A percentile compares a stretch with the other conserved stretches of the same genome.
Conservation (phyloP, 1,139 yeast species). For the Saccharomycopsis hybrid region DNA sequence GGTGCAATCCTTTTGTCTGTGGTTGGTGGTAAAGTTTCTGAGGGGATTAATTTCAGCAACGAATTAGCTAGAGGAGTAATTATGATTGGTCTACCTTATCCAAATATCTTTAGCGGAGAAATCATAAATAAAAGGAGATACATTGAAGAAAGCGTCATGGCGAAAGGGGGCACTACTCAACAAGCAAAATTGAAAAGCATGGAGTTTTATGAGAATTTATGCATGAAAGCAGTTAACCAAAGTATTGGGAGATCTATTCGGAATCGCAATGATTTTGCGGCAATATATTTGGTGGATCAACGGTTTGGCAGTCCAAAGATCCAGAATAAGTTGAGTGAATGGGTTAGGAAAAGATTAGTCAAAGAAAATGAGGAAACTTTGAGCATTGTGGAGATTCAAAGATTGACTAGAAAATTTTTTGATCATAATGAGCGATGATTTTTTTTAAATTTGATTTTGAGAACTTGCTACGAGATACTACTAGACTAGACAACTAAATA, state of each 20-base stretch:
- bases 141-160: conserved; percentile 42
- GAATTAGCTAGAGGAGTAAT: conserved; percentile 80
- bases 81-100: conserved; percentile 87
- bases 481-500: too few relatives aligned
- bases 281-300: conserved; percentile 63
- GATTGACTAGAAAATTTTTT: too few relatives aligned
- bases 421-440: too few relatives aligned
- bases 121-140: conserved; percentile 65
- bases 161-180: conserved; percentile 36
- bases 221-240: conserved; percentile 91
- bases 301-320: conserved; percentile 49
- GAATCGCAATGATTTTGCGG: conserved; percentile 74
- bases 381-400: too few relatives aligned
- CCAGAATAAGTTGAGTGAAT: conserved; percentile 60
- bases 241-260: conserved; percentile 91
- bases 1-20: conserved; percentile 79
- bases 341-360: conserved; percentile 55
- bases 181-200: conserved; percentile 43
- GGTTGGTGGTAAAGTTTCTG: conserved; percentile 91
- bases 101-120: conserved; percentile 81
- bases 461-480: too few relatives aligned
- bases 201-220: conserved; percentile 74
- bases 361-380: too few relatives aligned
- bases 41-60: conserved; percentile 89
- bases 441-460: too few relatives aligned